Evolutionary conservation across 352 stramenopile species (phyloP).

Genomic region (Aphanomyces astaci): DNA sequence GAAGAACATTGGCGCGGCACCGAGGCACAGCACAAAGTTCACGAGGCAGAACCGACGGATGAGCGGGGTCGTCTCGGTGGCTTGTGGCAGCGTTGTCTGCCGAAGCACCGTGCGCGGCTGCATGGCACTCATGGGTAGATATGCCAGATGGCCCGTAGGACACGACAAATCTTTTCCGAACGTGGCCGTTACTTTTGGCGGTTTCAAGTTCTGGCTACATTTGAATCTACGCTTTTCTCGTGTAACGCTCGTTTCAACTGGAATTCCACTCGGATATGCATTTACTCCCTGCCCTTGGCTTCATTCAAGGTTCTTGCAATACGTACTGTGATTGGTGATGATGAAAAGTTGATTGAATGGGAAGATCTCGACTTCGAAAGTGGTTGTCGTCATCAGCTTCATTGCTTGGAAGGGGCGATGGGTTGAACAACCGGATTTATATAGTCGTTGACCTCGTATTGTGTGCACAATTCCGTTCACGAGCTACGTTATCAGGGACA

Average conservation of each 20-base stretch:
- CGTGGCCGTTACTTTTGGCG: background rate
- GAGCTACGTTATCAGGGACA: no score
- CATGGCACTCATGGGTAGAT: background rate
- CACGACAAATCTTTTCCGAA: background rate
- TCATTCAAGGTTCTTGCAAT: background rate
- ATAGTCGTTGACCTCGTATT: no score
- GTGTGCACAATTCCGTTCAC: no score
- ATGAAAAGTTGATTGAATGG: no score
- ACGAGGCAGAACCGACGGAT: conserved; percentile 13
- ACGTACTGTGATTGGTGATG: no score
- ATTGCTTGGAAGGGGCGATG: no score
- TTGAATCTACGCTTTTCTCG: background rate
- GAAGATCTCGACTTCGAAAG: no score
- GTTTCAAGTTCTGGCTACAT: background rate
- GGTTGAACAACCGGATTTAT: no score
- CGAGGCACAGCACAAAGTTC: conserved; percentile 21
- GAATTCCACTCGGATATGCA: background rate
- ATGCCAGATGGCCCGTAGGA: background rate
- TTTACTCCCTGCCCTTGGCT: no score
- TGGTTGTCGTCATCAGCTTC: no score
- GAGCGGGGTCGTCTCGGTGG: conserved; percentile 2
- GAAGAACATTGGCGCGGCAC: conserved; percentile 14
- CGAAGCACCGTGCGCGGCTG: background rate
- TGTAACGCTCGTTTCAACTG: background rate
- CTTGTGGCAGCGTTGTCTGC: conserved; percentile 16